Percentiles rank a stretch among this genome's conserved stretches.
phyloP scores from a whole-genome alignment of 306 rosid genomes.

The Canavalia ensiformis region DNA sequence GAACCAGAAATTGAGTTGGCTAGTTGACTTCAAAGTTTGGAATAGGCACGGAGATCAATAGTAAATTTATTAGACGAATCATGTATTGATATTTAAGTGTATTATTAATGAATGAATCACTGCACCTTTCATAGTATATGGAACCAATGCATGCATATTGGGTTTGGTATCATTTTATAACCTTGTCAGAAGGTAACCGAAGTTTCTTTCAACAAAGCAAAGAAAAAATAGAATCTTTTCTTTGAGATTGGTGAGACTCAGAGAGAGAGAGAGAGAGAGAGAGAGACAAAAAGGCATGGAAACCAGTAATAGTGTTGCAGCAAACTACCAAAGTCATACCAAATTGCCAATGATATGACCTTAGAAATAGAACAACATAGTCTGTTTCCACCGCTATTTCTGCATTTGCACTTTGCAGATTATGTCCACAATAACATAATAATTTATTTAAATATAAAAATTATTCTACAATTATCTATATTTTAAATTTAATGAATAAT shows the following conservation, averaged over 20 bases:
- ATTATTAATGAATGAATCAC: constrained; percentile 34
- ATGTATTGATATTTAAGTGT: not conserved
- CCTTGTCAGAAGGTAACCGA: constrained; percentile 49
- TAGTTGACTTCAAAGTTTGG: constrained; percentile 33
- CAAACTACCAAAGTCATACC: not conserved
- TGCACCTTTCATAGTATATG: constrained; percentile 40
- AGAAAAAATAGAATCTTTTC: constrained; percentile 52
- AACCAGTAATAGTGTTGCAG: not conserved
- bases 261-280: not conserved
- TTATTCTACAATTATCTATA: no score
- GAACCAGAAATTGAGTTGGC: not conserved
- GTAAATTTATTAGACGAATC: constrained; percentile 30
- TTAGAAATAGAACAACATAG: not conserved
- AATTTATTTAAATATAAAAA: no score
- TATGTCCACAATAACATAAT: no score
- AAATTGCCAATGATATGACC: not conserved
- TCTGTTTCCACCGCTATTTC: not conserved
- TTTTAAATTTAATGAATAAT: no score
- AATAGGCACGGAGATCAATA: constrained; percentile 48
- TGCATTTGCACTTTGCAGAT: not conserved
- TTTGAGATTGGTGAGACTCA: constrained; percentile 49
- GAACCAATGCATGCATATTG: constrained; percentile 54
- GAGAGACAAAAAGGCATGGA: constrained; percentile 36
- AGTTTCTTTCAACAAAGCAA: constrained; percentile 51
- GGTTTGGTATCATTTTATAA: constrained; percentile 46